Conservation (phyloP, 208 protist genomes). For the Leptomonas seymouri region DNA sequence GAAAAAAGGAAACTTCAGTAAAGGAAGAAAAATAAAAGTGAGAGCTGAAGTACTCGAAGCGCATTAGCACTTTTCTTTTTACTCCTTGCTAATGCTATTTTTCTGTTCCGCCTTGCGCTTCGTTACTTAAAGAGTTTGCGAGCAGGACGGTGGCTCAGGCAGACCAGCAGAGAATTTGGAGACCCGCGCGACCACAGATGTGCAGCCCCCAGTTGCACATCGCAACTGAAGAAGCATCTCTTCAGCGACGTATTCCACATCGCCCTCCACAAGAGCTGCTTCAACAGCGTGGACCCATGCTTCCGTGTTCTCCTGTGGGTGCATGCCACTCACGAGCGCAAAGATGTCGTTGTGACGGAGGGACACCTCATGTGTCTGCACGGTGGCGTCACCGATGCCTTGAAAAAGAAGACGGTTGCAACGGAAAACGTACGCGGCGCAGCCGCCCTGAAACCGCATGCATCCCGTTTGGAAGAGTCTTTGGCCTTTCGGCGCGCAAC, state of each 20-base stretch:
- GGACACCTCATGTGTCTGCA: conserved; percentile 53
- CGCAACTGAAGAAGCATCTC: conserved; percentile 67
- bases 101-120: not conserved
- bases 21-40: conserved; percentile 5
- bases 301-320: conserved; percentile 30
- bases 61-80: not conserved
- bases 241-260: conserved; percentile 84
- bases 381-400: conserved; percentile 50
- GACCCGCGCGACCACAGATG: conserved; percentile 45
- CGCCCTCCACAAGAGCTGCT: conserved; percentile 25
- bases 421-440: conserved; percentile 60
- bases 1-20: conserved; percentile 4
- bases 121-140: conserved; percentile 25
- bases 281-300: conserved; percentile 28
- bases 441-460: conserved; percentile 48
- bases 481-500: conserved; percentile 13
- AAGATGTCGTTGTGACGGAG: conserved; percentile 61
- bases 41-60: not conserved
- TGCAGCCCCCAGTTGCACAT: conserved; percentile 25
- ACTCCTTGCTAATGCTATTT: not conserved
- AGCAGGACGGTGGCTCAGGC: conserved; percentile 41
- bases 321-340: conserved; percentile 53
- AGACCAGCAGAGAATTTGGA: conserved; percentile 41
- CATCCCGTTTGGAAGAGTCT: conserved; percentile 27
- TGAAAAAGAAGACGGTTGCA: conserved; percentile 54